Evolutionary conservation across 495 filamentous ascomycete species (phyloP).

Genomic region (Penicillium chermesinum): DNA sequence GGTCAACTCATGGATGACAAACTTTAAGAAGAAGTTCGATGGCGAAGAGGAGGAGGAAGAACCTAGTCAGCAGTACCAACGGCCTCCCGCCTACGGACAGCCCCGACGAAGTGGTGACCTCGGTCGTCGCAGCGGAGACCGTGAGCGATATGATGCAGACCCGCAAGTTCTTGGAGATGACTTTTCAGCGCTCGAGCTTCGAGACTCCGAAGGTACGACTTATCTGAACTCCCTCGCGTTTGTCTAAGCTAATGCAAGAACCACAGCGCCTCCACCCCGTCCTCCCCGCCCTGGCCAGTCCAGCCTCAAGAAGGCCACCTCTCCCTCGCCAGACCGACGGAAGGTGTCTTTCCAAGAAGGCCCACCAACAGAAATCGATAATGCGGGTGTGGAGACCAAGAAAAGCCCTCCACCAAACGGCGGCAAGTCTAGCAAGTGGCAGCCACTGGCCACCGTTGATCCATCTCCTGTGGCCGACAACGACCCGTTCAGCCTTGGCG

Average conservation of each 20-base stretch:
- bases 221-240: conserved; percentile 11
- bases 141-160: conserved; percentile 92
- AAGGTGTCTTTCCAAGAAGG: conserved; percentile 77
- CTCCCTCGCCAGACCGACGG: conserved; percentile 58
- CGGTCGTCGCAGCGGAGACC: conserved; percentile 68
- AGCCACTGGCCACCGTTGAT: conserved; percentile 82
- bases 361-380: conserved; percentile 69
- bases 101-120: conserved; percentile 53
- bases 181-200: conserved; percentile 82
- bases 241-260: conserved; percentile 17
- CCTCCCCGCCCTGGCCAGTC: conserved; percentile 70
- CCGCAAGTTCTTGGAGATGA: conserved; percentile 85
- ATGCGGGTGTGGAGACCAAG: conserved; percentile 62
- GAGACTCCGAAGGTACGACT: conserved; percentile 64
- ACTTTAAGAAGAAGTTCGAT: conserved; percentile 85
- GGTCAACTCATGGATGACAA: conserved; percentile 88
- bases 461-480: conserved; percentile 85
- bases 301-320: conserved; percentile 67
- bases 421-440: conserved; percentile 88
- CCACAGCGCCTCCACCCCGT: conserved; percentile 45
- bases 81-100: conserved; percentile 31
- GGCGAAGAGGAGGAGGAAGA: conserved; percentile 66
- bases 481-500: conserved; percentile 93
- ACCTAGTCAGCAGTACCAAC: conserved; percentile 43
- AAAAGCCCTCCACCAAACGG: conserved; percentile 35